Percentiles rank a stretch among this genome's conserved stretches.
Conservation (phyloP, 176 grass and related monocot genomes). For the Themeda triandra region DNA sequence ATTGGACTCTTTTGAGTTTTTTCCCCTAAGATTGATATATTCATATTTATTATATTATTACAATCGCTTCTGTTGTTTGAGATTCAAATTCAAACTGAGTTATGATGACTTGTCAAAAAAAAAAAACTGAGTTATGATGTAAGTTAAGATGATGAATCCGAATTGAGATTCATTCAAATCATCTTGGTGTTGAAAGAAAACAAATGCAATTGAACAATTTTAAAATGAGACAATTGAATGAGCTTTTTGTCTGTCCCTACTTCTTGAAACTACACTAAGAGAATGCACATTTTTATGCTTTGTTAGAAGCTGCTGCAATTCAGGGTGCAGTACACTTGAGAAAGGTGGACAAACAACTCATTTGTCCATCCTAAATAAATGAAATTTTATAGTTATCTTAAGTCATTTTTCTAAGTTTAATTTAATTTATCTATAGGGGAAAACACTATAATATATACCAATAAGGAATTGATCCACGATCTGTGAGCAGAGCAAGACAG, state of each 20-base stretch:
- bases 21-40: too few relatives aligned
- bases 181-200: too few relatives aligned
- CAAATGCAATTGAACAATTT: background rate
- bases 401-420: background rate
- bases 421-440: background rate
- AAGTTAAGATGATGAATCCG: background rate
- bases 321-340: background rate
- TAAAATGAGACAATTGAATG: background rate
- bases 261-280: background rate
- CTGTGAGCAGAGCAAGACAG: background rate
- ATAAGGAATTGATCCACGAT: background rate
- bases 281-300: background rate
- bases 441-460: background rate
- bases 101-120: too few relatives aligned
- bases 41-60: too few relatives aligned
- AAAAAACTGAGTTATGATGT: fast-evolving
- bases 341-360: background rate
- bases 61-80: background rate
- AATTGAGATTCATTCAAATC: background rate
- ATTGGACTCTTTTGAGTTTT: too few relatives aligned
- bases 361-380: background rate
- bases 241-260: background rate
- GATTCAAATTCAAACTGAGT: background rate
- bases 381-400: background rate
- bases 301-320: background rate